phyloP scores from a whole-genome alignment of 148 eudicot species.

The Camellia granthamiana region DNA sequence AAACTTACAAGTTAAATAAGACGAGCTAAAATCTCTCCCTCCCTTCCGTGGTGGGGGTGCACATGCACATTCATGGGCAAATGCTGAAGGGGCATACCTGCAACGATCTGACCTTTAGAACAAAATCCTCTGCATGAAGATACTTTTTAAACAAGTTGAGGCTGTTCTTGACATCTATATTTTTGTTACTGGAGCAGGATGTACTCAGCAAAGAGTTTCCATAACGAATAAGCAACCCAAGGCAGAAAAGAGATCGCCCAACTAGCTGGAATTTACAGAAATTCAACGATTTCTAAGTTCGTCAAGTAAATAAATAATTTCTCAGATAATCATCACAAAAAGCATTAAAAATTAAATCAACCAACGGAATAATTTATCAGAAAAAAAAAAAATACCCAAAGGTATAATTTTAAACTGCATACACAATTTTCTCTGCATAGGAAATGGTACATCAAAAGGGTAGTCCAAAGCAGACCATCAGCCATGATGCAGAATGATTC shows the following conservation, averaged over 20 bases:
- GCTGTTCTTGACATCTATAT: constrained; percentile 50
- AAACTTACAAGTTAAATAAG: not conserved
- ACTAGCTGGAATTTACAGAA: constrained; percentile 62
- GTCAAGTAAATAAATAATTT: not conserved
- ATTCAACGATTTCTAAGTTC: not conserved
- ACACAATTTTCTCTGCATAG: not conserved
- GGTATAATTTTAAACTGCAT: not conserved
- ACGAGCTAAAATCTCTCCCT: not conserved
- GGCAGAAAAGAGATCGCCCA: constrained; percentile 89
- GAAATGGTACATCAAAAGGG: not conserved
- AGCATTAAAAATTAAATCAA: not conserved
- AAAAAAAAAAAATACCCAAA: not conserved
- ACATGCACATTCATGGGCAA: not conserved
- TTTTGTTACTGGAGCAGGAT: constrained; percentile 35
- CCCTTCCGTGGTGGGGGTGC: not conserved
- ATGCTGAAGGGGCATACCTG: constrained; percentile 51
- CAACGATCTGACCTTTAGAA: constrained; percentile 76
- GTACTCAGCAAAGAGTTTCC: constrained; percentile 57
- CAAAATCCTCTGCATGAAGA: constrained; percentile 83
- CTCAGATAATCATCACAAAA: not conserved
- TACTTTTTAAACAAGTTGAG: constrained; percentile 77
- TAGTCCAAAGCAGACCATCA: not conserved
- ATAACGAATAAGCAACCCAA: constrained; percentile 92
- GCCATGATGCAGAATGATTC: not conserved
- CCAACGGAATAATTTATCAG: not conserved